These are phyloP conservation scores for Magnusiomyces tetraspermus DNA, from an alignment of 1,139 yeast genomes.

Conservation along the genomic window DNA sequence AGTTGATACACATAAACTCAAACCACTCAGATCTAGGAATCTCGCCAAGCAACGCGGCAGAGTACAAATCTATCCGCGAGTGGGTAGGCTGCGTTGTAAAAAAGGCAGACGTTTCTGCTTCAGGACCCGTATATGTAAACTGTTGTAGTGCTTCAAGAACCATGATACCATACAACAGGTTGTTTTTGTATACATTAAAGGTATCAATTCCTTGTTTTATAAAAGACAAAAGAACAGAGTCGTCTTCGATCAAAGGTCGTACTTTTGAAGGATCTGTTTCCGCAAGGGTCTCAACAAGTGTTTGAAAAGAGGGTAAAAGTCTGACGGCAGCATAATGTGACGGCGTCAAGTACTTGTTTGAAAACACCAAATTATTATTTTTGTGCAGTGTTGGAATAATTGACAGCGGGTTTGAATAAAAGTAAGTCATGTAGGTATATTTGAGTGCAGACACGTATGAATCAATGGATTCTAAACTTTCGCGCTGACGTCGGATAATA, in stretches of 20 bases:
- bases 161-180: slow-evolving; percentile 9
- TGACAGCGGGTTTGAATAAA: slow-evolving; percentile 59
- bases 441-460: slow-evolving; percentile 46
- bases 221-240: slow-evolving; percentile 2
- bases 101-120: background rate
- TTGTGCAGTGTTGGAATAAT: slow-evolving; percentile 38
- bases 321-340: slow-evolving; percentile 1
- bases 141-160: slow-evolving; percentile 4
- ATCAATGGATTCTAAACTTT: slow-evolving; percentile 38
- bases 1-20: background rate
- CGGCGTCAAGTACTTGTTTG: background rate
- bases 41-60: slow-evolving; percentile 1
- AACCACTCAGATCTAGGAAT: background rate
- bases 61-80: slow-evolving; percentile 2
- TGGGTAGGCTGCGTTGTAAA: background rate
- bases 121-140: background rate
- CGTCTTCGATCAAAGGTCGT: background rate
- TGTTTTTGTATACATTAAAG: slow-evolving; percentile 8
- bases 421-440: slow-evolving; percentile 59
- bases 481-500: slow-evolving; percentile 22
- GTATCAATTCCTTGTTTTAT: slow-evolving; percentile 3
- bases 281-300: background rate
- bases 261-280: background rate
- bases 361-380: slow-evolving; percentile 6
- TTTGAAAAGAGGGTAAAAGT: slow-evolving; percentile 1